Evolutionary conservation across 345 rosid genomes (phyloP).

Genomic region (Gynandropsis gynandra): DNA sequence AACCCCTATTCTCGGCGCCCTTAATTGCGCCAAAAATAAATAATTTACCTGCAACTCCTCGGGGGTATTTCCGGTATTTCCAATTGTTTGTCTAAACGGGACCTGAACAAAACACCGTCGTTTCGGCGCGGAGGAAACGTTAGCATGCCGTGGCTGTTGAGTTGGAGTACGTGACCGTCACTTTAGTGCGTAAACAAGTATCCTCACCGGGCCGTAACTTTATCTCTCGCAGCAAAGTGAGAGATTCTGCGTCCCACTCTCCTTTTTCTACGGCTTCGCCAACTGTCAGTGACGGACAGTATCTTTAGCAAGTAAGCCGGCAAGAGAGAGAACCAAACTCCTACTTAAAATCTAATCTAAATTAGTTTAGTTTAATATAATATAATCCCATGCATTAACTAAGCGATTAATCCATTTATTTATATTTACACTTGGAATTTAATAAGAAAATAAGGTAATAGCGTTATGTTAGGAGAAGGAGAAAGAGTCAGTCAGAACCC

Average conservation of each 20-base stretch:
- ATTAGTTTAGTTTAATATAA: no score
- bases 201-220: conserved; percentile 14
- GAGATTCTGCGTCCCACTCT: no score
- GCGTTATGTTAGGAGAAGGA: conserved; percentile 19
- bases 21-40: not conserved
- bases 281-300: no score
- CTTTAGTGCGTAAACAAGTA: conserved; percentile 2
- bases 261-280: no score
- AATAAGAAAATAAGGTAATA: not conserved
- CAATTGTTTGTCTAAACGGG: no score
- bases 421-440: conserved; percentile 10
- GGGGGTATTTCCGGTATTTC: conserved; percentile 24
- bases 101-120: conserved; percentile 21
- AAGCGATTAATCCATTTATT: not conserved
- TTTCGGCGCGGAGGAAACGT: conserved; percentile 13
- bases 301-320: no score
- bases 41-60: not conserved
- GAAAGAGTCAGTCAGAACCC: conserved; percentile 25
- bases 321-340: no score
- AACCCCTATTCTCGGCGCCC: no score
- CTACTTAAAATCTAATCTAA: no score
- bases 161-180: conserved; percentile 29
- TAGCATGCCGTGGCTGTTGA: conserved; percentile 25
- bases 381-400: no score
- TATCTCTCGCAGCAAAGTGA: not conserved